Base-by-base conservation (phyloP, 2,329 filamentous ascomycete species). In the Trichophyton simii region DNA sequence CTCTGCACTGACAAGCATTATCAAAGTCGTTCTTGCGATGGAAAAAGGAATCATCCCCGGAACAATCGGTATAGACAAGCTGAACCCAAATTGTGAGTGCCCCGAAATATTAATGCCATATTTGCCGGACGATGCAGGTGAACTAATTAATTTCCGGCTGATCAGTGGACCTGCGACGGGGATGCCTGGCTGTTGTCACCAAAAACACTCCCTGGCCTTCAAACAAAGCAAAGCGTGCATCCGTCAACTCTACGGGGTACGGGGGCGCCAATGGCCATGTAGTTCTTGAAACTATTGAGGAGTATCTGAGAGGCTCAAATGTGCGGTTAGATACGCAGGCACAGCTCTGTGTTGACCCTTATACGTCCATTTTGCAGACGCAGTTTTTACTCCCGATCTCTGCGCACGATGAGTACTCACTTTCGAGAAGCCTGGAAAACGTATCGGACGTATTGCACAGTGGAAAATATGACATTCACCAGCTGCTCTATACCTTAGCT, bases 21-120 rank as follows among this genome's bases (percentile, higher is more conserved):
- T 72, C 15, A 72, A 72, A 60, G 66, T 66, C 0, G 60, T 67
- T 0, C 38, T 70, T 13, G 65, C 67, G 54, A 61, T 71, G 36
- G 69, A 72, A 54, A 67, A 65, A 11, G 69, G 69, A 1, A 65
- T 69, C 5, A 67, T 72, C 46, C 66, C 68, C 2, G 67, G 67
- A 2, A 69, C 68, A 57, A 66, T 65, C 11, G 20, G 31, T 8
- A 31, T 60, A 6, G 57, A 28, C 15, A 15, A 46, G 9, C 38
- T 42, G 13, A 54, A 60, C n/a, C 34, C 59, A 2, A 20, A 34
- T 3, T 25, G 61, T 22, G 59, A 63, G 20, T 55, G 61, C 18
- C 42, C 42, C 15, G 5, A 15, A 46, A 9, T n/a, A n/a, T 46
- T 7, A 31, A 31, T 7, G 5, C 1, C 28, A 31, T 31, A 7